phyloP scores from a whole-genome alignment of 1,284 basidiomycete species.

The Butyriboletus appendiculatus region DNA sequence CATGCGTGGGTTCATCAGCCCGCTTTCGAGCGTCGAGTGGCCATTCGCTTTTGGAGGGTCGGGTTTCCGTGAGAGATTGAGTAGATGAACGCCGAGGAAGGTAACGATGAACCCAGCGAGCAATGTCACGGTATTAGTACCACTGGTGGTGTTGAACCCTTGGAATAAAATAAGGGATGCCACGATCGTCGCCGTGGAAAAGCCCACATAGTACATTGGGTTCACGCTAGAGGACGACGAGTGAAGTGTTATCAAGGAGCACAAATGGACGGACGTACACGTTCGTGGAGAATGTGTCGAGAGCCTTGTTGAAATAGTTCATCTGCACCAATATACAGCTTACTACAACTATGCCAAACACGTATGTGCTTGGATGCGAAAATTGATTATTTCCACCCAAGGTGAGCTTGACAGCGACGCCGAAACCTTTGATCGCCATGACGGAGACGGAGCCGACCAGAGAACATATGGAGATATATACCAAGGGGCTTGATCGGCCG shows the following conservation, averaged over 20 bases:
- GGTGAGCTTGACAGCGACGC: constrained; percentile 95
- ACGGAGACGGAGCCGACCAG: constrained; percentile 86
- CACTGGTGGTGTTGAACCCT: constrained; percentile 91
- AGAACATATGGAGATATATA: constrained; percentile 95
- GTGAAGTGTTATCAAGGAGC: constrained; percentile 11
- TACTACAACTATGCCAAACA: constrained; percentile 85
- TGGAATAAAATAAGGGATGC: constrained; percentile 96
- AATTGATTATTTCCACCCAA: constrained; percentile 96
- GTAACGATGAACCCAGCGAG: constrained; percentile 87
- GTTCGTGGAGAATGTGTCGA: constrained; percentile 97
- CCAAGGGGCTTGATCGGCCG: constrained; percentile 86
- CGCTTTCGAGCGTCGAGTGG: constrained; percentile 63
- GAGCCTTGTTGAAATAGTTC: constrained; percentile 99
- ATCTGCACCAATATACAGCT: constrained; percentile 94
- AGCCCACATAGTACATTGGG: constrained; percentile 98
- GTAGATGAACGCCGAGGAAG: constrained; percentile 90
- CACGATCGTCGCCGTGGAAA: constrained; percentile 94
- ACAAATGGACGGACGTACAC: constrained; percentile 62
- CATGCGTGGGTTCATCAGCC: constrained; percentile 75
- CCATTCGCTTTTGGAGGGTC: constrained; percentile 45
- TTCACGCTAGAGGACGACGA: constrained; percentile 63
- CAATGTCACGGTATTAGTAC: constrained; percentile 81
- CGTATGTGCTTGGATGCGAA: constrained; percentile 91
- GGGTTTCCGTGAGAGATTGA: constrained; percentile 79
- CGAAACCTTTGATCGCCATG: constrained; percentile 97